A percentile compares a stretch with the other conserved stretches of the same genome.
Evolutionary conservation across 306 rosid species (phyloP).

Genomic region (Sphenostylis stenocarpa): DNA sequence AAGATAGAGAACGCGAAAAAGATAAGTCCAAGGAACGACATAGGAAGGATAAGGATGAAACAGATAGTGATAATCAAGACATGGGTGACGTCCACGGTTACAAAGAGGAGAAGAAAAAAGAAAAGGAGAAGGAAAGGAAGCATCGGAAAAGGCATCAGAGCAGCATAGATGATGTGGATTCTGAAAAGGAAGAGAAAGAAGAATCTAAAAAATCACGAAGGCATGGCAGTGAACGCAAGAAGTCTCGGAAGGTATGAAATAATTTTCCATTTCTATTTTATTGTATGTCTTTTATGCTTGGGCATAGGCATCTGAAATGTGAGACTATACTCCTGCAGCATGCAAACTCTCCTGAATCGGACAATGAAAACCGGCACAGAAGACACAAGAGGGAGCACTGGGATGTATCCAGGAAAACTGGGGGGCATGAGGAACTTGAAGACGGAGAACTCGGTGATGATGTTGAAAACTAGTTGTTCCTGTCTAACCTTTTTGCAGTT

Average conservation of each 20-base stretch:
- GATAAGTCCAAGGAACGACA: conserved; percentile 80
- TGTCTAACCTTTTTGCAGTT: conserved; percentile 22
- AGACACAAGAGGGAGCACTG: conserved; percentile 91
- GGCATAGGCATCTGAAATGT: conserved; percentile 21
- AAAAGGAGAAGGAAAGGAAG: conserved; percentile 85
- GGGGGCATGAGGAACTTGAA: conserved; percentile 85
- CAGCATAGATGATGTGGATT: conserved; percentile 70
- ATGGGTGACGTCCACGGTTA: conserved; percentile 56
- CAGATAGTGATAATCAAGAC: conserved; percentile 81
- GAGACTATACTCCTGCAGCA: conserved; percentile 53
- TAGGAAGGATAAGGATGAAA: conserved; percentile 91
- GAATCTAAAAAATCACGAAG: conserved; percentile 84
- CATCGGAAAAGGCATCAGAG: conserved; percentile 95
- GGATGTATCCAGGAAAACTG: conserved; percentile 66
- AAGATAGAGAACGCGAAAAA: conserved; percentile 87
- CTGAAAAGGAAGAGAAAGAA: conserved; percentile 92
- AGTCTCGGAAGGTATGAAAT: conserved; percentile 71
- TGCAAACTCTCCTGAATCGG: conserved; percentile 92
- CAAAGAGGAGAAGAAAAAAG: conserved; percentile 93
- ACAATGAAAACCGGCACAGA: conserved; percentile 75
- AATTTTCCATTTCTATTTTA: neutral
- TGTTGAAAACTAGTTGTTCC: conserved; percentile 56
- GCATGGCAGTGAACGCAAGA: conserved; percentile 91
- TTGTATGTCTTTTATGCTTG: neutral
- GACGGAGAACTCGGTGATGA: conserved; percentile 98